Evolutionary conservation across 2,329 filamentous ascomycete species (phyloP), one percentile per base, ranked within the genome.

Genomic region (Aspergillus tubingensis): DNA sequence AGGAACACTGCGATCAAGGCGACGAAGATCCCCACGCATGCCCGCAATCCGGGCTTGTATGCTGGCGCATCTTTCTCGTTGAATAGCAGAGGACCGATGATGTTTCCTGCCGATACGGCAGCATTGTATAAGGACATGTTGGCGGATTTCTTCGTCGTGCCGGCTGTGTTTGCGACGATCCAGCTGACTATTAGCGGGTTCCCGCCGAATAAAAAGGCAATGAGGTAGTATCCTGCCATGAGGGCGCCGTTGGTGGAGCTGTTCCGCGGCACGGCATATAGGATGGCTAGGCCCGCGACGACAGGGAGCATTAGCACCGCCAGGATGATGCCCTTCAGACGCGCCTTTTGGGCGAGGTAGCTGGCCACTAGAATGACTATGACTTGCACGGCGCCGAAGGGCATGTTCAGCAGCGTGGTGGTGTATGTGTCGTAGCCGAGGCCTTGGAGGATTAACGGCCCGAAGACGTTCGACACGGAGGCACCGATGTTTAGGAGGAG

Each of bases 101-200:
- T 88, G 70, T 90, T 89, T 3, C 88, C 88, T 0, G 83, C 81
- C 0, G 86, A 83, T 2, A 82, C 81, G 0, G 84, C 87, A 1
- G 84, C 86, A 65, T 88, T 87, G 77, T 85, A 90, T 0, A 88
- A 74, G 0, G 83, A 85, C 81, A 89, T 86, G 41, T 86, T 81
- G 52, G 85, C 80, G 0, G 86, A 86, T 68, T 88, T 88, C 74
- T 91, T 90, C 2, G 87, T 89, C 15, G 83, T 85, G 6, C 88
- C 88, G 0, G 81, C 88, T 0, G 86, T 89, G 71, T 91, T 91
- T 7, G 83, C 86, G 5, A 90, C 82, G 59, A 90, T 86, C 88
- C 88, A 91, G 0, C 85, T 82, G 0, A 90, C 84, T 25, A 89
- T 83, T 8, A 91, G 77, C 0, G 87, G 87, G 66, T 88, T 89